Evolutionary conservation across 2,329 filamentous ascomycete genomes (phyloP).

Genomic region (Penicillium hesseltinei): DNA sequence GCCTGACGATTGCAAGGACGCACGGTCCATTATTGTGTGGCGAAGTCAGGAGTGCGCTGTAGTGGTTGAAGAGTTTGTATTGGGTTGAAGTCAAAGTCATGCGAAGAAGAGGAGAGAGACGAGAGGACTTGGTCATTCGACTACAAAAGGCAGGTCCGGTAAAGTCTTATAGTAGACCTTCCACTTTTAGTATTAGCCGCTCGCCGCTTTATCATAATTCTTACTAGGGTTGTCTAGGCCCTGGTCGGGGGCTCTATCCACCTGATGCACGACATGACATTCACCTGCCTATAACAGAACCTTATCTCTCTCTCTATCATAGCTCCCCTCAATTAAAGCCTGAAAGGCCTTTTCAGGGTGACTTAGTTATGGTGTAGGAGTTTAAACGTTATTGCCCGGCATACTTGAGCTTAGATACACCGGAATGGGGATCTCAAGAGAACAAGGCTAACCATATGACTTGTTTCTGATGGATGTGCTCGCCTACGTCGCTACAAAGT

Average conservation of each 20-base stretch:
- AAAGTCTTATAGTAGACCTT: neutral
- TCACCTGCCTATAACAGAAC: neutral
- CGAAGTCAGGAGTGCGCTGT: too few relatives aligned
- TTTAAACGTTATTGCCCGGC: neutral
- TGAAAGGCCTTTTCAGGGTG: neutral
- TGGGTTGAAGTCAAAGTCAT: too few relatives aligned
- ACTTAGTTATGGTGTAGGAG: neutral
- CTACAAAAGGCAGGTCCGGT: neutral
- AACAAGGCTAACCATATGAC: neutral
- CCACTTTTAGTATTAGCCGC: neutral
- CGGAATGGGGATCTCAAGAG: neutral
- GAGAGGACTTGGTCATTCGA: neutral
- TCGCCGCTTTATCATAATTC: neutral
- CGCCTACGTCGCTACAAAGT: too few relatives aligned
- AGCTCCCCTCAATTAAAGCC: neutral
- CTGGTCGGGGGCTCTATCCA: neutral
- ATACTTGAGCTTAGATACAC: neutral
- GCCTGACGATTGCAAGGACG: neutral
- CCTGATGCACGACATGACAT: neutral
- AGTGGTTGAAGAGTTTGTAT: too few relatives aligned
- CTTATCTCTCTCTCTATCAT: neutral
- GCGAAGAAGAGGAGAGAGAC: neutral
- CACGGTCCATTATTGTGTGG: constrained; percentile 1
- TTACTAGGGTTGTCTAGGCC: neutral
- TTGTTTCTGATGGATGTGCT: neutral